Evolutionary conservation across 352 stramenopile genomes (phyloP).

Genomic region (Vaucheria bursata): DNA sequence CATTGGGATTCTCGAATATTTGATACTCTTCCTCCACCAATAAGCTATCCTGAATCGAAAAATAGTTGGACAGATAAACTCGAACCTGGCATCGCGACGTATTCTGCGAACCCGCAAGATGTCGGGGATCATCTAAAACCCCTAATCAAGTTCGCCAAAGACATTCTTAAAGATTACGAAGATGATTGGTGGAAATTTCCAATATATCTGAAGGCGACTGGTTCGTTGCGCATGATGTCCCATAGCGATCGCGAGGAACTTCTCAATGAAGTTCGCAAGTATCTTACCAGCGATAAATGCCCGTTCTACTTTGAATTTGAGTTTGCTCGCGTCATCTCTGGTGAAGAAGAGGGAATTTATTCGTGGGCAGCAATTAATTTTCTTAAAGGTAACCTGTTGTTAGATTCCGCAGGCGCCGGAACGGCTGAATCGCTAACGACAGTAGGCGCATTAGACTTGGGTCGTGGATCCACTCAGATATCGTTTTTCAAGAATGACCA

Average conservation of each 20-base stretch:
- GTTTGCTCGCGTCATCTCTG: conserved; percentile 59
- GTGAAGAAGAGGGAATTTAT: conserved; percentile 62
- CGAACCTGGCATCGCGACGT: conserved; percentile 56
- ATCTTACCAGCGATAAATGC: conserved; percentile 44
- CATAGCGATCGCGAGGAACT: conserved; percentile 47
- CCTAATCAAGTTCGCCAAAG: conserved; percentile 57
- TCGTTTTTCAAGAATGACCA: conserved; percentile 53
- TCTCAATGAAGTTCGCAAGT: conserved; percentile 49
- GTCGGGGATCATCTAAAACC: conserved; percentile 35
- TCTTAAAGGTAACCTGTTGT: conserved; percentile 56
- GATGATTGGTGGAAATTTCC: conserved; percentile 56
- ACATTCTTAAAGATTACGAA: conserved; percentile 52
- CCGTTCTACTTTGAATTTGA: conserved; percentile 61
- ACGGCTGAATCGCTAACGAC: conserved; percentile 53
- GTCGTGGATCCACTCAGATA: conserved; percentile 65
- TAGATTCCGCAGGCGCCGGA: conserved; percentile 54
- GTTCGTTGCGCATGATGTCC: conserved; percentile 57
- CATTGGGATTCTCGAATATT: conserved; percentile 52
- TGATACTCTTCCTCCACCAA: conserved; percentile 50
- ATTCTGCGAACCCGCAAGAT: conserved; percentile 25
- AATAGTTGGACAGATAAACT: conserved; percentile 61
- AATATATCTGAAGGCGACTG: conserved; percentile 70
- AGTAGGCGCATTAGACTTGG: conserved; percentile 65
- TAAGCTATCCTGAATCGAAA: conserved; percentile 55
- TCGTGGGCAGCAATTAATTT: conserved; percentile 66